Evolutionary conservation across 768 basidiomycete species (phyloP).

Genomic region (Mycena rosella): DNA sequence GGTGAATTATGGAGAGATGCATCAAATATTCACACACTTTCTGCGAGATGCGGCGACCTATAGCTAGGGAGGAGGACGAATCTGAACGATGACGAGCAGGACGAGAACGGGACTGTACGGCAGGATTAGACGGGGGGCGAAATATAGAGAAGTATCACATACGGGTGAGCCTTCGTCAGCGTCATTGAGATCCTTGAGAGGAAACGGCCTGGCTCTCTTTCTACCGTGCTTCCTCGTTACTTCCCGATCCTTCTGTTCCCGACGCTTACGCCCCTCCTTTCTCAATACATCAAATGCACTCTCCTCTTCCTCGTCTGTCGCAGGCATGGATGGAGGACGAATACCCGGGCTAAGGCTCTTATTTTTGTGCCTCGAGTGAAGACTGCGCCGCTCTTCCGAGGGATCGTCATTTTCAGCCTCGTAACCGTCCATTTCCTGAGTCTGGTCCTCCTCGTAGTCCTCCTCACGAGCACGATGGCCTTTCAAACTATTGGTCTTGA

Average conservation of each 20-base stretch:
- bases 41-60: neutral
- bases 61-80: neutral
- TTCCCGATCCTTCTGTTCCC: slow-evolving; percentile 11
- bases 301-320: slow-evolving; percentile 29
- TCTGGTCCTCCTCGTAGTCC: slow-evolving; percentile 45
- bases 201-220: slow-evolving; percentile 23
- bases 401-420: slow-evolving; percentile 30
- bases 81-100: neutral
- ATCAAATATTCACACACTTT: slow-evolving; percentile 2
- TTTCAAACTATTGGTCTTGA: slow-evolving; percentile 60
- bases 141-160: neutral
- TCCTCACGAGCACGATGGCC: slow-evolving; percentile 49
- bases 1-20: neutral
- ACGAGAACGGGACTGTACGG: slow-evolving; percentile 15
- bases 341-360: neutral
- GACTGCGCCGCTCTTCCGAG: neutral
- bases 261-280: slow-evolving; percentile 11
- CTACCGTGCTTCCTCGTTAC: neutral
- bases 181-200: slow-evolving; percentile 11
- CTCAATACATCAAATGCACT: neutral
- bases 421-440: slow-evolving; percentile 42
- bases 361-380: slow-evolving; percentile 4
- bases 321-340: slow-evolving; percentile 10
- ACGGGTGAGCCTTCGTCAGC: neutral
- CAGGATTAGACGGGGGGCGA: neutral